Evolutionary conservation across 2,329 filamentous ascomycete genomes (phyloP).

Genomic region (Sporothrix luriei): DNA sequence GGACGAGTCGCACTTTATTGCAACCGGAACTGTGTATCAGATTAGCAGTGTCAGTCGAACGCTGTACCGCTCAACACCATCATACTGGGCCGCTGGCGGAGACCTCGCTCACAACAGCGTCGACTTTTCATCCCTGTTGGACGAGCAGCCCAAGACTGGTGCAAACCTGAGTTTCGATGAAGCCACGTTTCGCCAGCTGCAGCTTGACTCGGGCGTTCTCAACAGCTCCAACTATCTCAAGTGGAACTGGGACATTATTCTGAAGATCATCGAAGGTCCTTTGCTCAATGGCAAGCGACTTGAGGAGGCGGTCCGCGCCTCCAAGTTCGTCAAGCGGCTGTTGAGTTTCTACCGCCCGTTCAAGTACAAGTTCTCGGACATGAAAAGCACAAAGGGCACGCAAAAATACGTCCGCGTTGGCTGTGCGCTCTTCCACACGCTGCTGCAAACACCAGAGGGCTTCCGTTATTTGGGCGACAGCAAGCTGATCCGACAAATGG

Average conservation of each 20-base stretch:
- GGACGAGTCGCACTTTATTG: constrained; percentile 72
- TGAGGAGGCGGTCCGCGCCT: constrained; percentile 90
- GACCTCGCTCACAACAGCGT: constrained; percentile 46
- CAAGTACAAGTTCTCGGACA: constrained; percentile 90
- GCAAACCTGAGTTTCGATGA: constrained; percentile 59
- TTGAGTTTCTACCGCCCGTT: constrained; percentile 96
- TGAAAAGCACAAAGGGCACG: constrained; percentile 86
- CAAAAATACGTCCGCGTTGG: constrained; percentile 92
- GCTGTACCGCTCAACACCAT: constrained; percentile 74
- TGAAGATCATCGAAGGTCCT: constrained; percentile 89
- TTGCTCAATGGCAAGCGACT: constrained; percentile 86
- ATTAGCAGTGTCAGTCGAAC: constrained; percentile 97
- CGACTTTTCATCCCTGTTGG: constrained; percentile 52
- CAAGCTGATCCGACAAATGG: constrained; percentile 90
- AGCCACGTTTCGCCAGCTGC: constrained; percentile 63
- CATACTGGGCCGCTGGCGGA: constrained; percentile 45
- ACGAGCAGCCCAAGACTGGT: constrained; percentile 59
- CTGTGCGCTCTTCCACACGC: constrained; percentile 81
- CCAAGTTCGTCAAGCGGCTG: constrained; percentile 93
- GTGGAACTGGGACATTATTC: constrained; percentile 96
- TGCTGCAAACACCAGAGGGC: constrained; percentile 84
- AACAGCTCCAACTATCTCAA: constrained; percentile 89
- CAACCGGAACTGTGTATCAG: constrained; percentile 91
- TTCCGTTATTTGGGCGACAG: constrained; percentile 84
- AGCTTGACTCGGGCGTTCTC: constrained; percentile 80